Evolutionary conservation across 306 rosid genomes (phyloP), one percentile per base, ranked within the genome.

Genomic region (Vigna mungo): DNA sequence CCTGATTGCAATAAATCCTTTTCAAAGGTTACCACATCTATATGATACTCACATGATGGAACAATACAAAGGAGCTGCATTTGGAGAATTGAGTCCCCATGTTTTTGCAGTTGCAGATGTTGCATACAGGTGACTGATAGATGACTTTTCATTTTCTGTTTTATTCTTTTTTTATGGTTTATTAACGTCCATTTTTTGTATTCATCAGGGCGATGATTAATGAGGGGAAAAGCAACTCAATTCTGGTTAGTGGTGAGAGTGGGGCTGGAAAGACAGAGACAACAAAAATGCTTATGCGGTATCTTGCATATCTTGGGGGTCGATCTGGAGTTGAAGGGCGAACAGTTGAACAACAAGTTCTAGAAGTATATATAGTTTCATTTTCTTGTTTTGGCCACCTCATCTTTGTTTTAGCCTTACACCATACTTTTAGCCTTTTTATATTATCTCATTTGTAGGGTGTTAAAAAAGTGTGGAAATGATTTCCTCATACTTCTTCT

Each of bases 201-300:
- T 75, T 63, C 78, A 13, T 67, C 71, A 96, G 99, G 89, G 99
- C 89, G 65, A 96, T 96, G 99, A 90, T 96, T 84, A 91, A 93
- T 39, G 99, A 96, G 76, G 99, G 99, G 52, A 96, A 96, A 88
- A 96, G 99, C 90, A 96, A 96, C 88, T 96, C 99, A 82, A 96
- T 96, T 77, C 85, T 96, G 78, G 99, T 96, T 34, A 96, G 99
- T 20, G 99, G 99, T 80, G 99, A 96, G 85, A 96, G 99, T 85
- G 99, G 99, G 59, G 99, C 99, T 81, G 99, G 99, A 84, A 96
- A 96, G 88, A 96, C 99, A 59, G 99, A 96, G 88, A 96, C 99
- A 55, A 96, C 99, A 75, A 96, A 96, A 84, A 96, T 96, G 99
- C 98, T 96, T 58, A 96, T 96, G 99, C 88, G 94, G 20, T 96